Evolutionary conservation across 2,329 filamentous ascomycete species (phyloP).

Genomic region (Helotiales sp.): DNA sequence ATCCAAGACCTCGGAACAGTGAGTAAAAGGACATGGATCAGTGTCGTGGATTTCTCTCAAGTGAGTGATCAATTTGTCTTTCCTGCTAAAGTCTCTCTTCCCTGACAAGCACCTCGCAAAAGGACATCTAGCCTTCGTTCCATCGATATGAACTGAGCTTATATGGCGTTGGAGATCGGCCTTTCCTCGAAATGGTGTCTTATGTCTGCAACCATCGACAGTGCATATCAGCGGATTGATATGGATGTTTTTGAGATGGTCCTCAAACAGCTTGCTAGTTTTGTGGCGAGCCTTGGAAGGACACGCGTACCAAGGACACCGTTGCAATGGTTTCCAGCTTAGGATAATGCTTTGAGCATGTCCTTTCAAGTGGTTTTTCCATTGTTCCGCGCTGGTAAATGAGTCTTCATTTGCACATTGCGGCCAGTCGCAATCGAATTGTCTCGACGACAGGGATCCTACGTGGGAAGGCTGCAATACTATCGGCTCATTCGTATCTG

Average conservation of each 20-base stretch:
- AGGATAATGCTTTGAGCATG: neutral
- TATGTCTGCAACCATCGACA: neutral
- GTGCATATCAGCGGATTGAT: slow-evolving; percentile 1
- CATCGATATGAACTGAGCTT: neutral
- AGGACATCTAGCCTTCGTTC: neutral
- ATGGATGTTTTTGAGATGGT: slow-evolving; percentile 1
- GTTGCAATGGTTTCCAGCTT: neutral
- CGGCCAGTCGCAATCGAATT: neutral
- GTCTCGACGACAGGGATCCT: neutral
- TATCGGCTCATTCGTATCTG: neutral
- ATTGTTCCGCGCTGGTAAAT: neutral
- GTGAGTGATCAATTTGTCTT: neutral
- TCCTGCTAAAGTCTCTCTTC: neutral
- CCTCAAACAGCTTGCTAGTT: neutral
- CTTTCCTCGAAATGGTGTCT: neutral
- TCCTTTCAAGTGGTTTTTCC: neutral
- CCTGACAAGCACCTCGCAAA: neutral
- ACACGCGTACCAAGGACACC: neutral
- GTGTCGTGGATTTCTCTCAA: slow-evolving; percentile 1
- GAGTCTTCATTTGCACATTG: neutral
- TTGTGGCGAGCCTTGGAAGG: neutral
- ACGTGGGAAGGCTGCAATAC: neutral
- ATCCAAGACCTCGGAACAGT: neutral
- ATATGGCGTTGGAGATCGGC: slow-evolving; percentile 1
- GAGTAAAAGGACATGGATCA: neutral